These are phyloP conservation scores for Mucor indicus DNA, from an alignment of 371 early-diverging fungal genomes.

Conservation along the genomic window DNA sequence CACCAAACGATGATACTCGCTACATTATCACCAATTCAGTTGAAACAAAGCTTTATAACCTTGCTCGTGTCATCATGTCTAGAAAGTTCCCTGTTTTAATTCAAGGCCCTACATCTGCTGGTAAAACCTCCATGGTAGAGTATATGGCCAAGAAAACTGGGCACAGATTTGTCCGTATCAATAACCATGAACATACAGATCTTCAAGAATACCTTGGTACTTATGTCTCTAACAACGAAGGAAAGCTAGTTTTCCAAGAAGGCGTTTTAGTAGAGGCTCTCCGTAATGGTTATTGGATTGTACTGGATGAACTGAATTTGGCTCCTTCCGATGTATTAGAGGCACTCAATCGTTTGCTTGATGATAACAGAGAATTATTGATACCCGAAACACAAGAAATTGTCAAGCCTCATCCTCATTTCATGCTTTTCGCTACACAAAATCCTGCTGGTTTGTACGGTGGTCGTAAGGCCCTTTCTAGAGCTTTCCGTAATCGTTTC, in stretches of 20 bases:
- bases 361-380: conserved; percentile 98
- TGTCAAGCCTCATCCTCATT: conserved; percentile 95
- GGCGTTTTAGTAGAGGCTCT: conserved; percentile 97
- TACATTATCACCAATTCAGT: conserved; percentile 94
- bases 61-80: conserved; percentile 93
- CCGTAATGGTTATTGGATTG: conserved; percentile 98
- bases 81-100: conserved; percentile 96
- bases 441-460: conserved; percentile 99
- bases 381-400: conserved; percentile 97
- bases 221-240: conserved; percentile 80
- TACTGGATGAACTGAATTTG: conserved; percentile 99
- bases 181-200: conserved; percentile 99
- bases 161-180: conserved; percentile 97
- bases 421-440: conserved; percentile 99
- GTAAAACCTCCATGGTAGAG: conserved; percentile 99
- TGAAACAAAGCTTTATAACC: conserved; percentile 75
- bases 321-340: conserved; percentile 99
- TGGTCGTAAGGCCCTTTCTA: conserved; percentile 97
- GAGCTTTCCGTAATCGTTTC: conserved; percentile 99
- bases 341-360: conserved; percentile 98
- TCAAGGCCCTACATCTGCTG: conserved; percentile 99
- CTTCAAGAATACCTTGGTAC: conserved; percentile 98
- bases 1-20: conserved; percentile 44
- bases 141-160: conserved; percentile 93
- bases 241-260: conserved; percentile 92